Percentiles rank a stretch among this genome's conserved stretches.
Conservation (phyloP, 2,329 filamentous ascomycete species). For the Lachnellula hyalina region DNA sequence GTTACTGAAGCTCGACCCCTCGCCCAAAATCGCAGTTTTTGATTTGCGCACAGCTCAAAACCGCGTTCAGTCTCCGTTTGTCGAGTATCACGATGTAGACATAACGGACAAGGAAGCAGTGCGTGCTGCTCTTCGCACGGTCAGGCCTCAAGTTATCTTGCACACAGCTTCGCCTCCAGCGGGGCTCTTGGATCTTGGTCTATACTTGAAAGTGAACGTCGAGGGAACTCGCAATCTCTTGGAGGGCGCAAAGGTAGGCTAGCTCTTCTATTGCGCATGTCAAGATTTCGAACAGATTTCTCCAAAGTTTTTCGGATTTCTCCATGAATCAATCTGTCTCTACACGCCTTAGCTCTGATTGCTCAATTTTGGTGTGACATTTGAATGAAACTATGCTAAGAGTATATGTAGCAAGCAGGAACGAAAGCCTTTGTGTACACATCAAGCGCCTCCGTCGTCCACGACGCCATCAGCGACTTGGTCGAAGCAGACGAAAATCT, state of each 20-base stretch:
- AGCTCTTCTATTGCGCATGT: constrained; percentile 34
- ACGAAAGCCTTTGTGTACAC: constrained; percentile 50
- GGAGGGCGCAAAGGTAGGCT: constrained; percentile 46
- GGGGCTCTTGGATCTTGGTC: constrained; percentile 31
- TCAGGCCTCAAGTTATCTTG: constrained; percentile 42
- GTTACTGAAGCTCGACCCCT: constrained; percentile 46
- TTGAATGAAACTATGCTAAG: not conserved
- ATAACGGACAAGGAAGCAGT: constrained; percentile 40
- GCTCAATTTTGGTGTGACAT: not conserved
- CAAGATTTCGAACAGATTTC: not conserved
- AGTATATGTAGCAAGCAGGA: constrained; percentile 34
- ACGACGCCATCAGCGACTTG: constrained; percentile 39
- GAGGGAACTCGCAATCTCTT: constrained; percentile 44
- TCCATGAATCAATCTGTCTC: not conserved
- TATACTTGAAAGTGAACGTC: constrained; percentile 45
- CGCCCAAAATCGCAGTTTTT: constrained; percentile 55
- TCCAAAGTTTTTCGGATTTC: not conserved
- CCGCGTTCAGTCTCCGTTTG: constrained; percentile 39
- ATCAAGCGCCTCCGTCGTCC: constrained; percentile 44
- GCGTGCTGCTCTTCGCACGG: constrained; percentile 35
- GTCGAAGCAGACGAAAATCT: constrained; percentile 40
- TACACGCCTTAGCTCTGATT: not conserved
- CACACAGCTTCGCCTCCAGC: constrained; percentile 43
- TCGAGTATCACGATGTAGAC: constrained; percentile 44
- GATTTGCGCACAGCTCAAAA: constrained; percentile 67